phyloP scores from a whole-genome alignment of 2,329 filamentous ascomycete species.

The Botryotinia convoluta region DNA sequence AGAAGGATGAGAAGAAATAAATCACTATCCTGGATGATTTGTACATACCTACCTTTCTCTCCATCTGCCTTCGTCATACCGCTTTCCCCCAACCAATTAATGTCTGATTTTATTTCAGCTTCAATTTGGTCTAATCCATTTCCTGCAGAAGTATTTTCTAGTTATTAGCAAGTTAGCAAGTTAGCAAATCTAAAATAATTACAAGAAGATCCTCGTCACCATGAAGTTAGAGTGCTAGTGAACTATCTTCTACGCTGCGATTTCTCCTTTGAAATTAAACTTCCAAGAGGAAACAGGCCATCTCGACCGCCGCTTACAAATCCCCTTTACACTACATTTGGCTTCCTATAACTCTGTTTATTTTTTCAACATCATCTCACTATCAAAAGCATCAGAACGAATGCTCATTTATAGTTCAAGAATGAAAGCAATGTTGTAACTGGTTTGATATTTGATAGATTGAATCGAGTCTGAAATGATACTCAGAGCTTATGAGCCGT shows the following conservation, averaged over 20 bases:
- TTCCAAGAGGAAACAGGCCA: no score
- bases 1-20: conserved; percentile 24
- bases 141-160: neutral
- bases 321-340: no score
- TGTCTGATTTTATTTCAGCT: neutral
- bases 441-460: no score
- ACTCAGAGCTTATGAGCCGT: no score
- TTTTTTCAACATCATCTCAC: no score
- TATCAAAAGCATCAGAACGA: no score
- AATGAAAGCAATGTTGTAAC: no score
- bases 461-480: no score
- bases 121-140: neutral
- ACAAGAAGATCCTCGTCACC: neutral
- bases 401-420: no score
- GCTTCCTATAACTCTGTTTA: no score
- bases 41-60: neutral
- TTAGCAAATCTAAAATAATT: neutral
- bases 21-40: neutral
- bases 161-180: neutral
- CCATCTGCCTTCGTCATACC: neutral
- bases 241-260: neutral
- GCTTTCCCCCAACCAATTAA: neutral
- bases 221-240: neutral
- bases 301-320: no score
- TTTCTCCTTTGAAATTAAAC: no score